These are phyloP conservation scores for Microthyrium microscopicum DNA, from an alignment of 2,329 filamentous ascomycete species.

Conservation along the genomic window DNA sequence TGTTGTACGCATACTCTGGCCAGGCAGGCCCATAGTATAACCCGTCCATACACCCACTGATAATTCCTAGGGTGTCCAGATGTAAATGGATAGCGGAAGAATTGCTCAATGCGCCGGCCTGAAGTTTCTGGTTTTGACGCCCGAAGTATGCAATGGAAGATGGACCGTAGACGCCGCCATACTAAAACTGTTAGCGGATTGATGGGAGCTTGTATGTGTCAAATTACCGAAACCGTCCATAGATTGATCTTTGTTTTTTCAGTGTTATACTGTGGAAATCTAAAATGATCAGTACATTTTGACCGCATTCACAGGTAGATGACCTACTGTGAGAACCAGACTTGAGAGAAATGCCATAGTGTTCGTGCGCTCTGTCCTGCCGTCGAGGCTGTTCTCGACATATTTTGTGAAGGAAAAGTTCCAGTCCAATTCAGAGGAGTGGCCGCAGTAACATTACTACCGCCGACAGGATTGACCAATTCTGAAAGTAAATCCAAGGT, in stretches of 20 bases:
- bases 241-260: conserved; percentile 12
- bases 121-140: conserved; percentile 38
- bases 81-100: conserved; percentile 20
- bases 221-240: conserved; percentile 28
- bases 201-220: too few species aligned
- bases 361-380: conserved; percentile 37
- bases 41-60: conserved; percentile 39
- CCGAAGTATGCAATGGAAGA: conserved; percentile 40
- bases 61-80: conserved; percentile 37
- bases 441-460: too few species aligned
- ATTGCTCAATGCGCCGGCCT: conserved; percentile 19
- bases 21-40: conserved; percentile 31
- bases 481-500: conserved; percentile 13
- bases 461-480: too few species aligned
- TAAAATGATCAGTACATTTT: too few species aligned
- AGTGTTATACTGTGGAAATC: conserved; percentile 12
- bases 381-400: conserved; percentile 29
- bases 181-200: too few species aligned
- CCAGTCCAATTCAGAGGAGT: conserved; percentile 36
- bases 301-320: too few species aligned
- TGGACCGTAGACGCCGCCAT: conserved; percentile 42
- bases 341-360: conserved; percentile 43
- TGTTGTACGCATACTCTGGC: conserved; percentile 36
- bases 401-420: conserved; percentile 31
- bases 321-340: conserved; percentile 42